Base-by-base conservation (phyloP, 192 early-diverging fungal species). In the Entomortierella chlamydospora region DNA sequence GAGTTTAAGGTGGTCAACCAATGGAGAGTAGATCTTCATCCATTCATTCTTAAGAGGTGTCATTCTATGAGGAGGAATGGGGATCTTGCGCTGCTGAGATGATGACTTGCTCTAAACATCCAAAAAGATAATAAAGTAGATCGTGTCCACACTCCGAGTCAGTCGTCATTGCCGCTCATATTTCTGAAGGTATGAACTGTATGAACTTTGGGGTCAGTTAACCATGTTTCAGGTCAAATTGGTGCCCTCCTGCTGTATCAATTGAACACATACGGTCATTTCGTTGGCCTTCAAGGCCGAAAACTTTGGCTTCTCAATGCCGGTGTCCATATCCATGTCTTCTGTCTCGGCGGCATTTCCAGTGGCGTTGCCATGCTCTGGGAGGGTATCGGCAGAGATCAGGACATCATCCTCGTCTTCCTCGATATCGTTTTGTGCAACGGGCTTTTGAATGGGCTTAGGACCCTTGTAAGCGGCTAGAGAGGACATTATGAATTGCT, bases 21-120 rank as follows among this genome's bases (percentile, higher is more conserved):
- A 88, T 22, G 98, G 97, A 50, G 96, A 92, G 86, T 99, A 99
- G 65, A 99, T 91, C 80, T 98, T 93, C 57, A 97, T 68, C 98
- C 98, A 99, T 66, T 93, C 90, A 31, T 91, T 92, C 82, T 96
- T 96, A 34, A 99, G 81, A 23, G 97, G 98, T 13, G 93, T 89
- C 61, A 98, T 81, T 57, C 98, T 90, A 72, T 99, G 94, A 53
- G 92, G 93, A n/a, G 98, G 97, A 62, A 99, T 96, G 13, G 94
- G 91, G 59, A 99, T 90, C 72, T 90, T 92, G 63, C 96, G 95
- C 51, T 70, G 67, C 57, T 79, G 76, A 13, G 33, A 29, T 12
- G 67, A 60, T 43, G 43, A 55, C 53, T 81, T 81, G 64, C 72
- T 73, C 37, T 61, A 41, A 37, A 42, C 23, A 45, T 17, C 23